Percentiles rank a stretch among this genome's conserved stretches.
Evolutionary conservation across 345 rosid species (phyloP).

Genomic region (Crucihimalaya himalaica): DNA sequence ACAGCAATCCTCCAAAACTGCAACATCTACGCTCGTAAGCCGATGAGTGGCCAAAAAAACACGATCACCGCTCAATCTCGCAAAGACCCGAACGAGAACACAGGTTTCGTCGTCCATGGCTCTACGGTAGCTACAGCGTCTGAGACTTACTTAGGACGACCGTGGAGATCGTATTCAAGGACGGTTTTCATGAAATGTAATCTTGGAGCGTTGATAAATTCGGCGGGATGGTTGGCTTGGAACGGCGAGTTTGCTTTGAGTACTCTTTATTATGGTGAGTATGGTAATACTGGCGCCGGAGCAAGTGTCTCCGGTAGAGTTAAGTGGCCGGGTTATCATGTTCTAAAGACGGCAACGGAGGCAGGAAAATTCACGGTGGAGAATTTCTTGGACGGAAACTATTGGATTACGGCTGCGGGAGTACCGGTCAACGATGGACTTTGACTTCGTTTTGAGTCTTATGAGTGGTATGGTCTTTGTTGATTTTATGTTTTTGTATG

Average conservation of each 20-base stretch:
- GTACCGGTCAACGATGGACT: conserved; percentile 66
- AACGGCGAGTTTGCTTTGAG: conserved; percentile 64
- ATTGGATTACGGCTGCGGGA: conserved; percentile 79
- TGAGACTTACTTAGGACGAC: conserved; percentile 71
- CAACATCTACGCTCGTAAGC: conserved; percentile 60
- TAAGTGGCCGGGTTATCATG: conserved; percentile 71
- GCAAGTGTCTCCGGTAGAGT: conserved; percentile 64
- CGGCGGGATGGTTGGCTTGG: conserved; percentile 84
- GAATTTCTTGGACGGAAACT: conserved; percentile 57
- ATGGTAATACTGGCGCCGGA: conserved; percentile 68
- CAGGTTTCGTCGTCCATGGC: conserved; percentile 75
- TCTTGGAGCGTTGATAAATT: conserved; percentile 53
- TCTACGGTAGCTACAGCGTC: conserved; percentile 57
- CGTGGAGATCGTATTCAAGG: conserved; percentile 83
- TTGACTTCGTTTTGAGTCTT: conserved; percentile 31
- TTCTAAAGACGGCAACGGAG: conserved; percentile 44
- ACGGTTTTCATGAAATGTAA: conserved; percentile 65
- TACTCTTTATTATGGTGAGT: conserved; percentile 84
- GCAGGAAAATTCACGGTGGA: conserved; percentile 74
- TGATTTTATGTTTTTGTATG: background rate
- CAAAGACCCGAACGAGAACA: conserved; percentile 68
- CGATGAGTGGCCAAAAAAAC: conserved; percentile 52
- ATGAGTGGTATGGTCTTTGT: background rate
- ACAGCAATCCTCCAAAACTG: conserved; percentile 60
- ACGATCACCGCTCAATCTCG: conserved; percentile 81